Conservation (phyloP, 2,329 filamentous ascomycete species). For the Colletotrichum godetiae region DNA sequence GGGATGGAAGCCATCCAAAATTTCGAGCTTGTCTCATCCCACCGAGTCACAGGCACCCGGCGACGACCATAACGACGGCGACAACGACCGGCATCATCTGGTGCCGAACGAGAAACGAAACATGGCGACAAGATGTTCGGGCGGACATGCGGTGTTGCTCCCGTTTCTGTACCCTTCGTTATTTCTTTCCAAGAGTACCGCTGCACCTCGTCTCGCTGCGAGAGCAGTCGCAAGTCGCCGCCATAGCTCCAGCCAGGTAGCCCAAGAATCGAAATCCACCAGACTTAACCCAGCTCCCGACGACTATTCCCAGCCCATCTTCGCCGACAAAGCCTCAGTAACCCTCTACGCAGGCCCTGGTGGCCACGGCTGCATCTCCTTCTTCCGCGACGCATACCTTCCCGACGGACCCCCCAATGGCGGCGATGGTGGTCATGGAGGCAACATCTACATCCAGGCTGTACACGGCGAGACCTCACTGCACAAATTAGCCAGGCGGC, state of each 20-base stretch:
- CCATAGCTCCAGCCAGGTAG: constrained; percentile 35
- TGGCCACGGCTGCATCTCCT: constrained; percentile 94
- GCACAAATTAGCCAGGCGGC: constrained; percentile 86
- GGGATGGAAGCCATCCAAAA: constrained; percentile 13
- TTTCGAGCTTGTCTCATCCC: constrained; percentile 18
- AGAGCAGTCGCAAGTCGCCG: constrained; percentile 37
- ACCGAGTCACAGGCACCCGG: neutral
- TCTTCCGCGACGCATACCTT: constrained; percentile 90
- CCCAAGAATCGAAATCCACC: constrained; percentile 42
- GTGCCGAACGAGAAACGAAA: constrained; percentile 18
- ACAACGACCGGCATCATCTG: neutral
- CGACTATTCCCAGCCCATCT: constrained; percentile 85
- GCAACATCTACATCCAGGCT: constrained; percentile 94
- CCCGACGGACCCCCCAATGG: constrained; percentile 92
- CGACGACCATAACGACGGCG: neutral
- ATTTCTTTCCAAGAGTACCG: constrained; percentile 44
- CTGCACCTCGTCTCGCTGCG: constrained; percentile 39
- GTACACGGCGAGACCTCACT: constrained; percentile 90
- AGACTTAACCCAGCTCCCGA: constrained; percentile 85
- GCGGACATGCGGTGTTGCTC: constrained; percentile 50
- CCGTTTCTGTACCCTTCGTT: constrained; percentile 65
- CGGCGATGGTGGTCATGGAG: constrained; percentile 91
- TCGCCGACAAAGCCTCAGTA: constrained; percentile 86
- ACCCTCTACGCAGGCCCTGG: constrained; percentile 83
- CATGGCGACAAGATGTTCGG: constrained; percentile 56